Evolutionary conservation across 345 rosid species (phyloP), one percentile per base, ranked within the genome.

Genomic region (Salix viminalis): DNA sequence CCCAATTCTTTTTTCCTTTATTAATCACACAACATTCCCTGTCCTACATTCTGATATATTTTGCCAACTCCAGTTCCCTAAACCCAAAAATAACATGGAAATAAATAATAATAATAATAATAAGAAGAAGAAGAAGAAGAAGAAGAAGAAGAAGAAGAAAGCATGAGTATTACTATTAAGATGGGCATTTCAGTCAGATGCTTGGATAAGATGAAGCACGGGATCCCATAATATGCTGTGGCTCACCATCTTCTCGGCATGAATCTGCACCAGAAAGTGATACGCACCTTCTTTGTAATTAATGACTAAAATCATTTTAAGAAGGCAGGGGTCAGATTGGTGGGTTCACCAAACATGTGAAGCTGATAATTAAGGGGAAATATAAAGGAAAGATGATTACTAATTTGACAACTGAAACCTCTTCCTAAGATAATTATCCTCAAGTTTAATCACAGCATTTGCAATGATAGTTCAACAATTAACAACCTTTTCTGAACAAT

Each of bases 231-330:
- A 68, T 67, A 73, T 80, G 84, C 79, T 75, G 84, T 79, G 87
- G 86, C 86, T 77, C 64, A 58, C 83, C 83, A 80, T 79, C 82
- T 72, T 80, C 83, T 76, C 58, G 74, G 74, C 84, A 77, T 76
- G 70, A 74, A 72, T 68, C 72, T 81, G 76, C 73, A 68, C 73
- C 78, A 75, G 79, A 81, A 79, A 84, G 82, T 52, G 85, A 79
- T 66, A 84, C 16, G 77, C 84, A 76, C 66, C 74, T 62, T 16
- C 69, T 28, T 64, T 69, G 34, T 61, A 65, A 67, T 80, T 73
- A 77, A 66, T 58, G 41, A 75, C 69, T 74, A 67, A 68, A 71
- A 83, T 84, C 67, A 81, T 83, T 70, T 62, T 34, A 68, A 46
- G 54, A 69, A n/a, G 54, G 58, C 65, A 30, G 52, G 44, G 36